Evolutionary conservation across 257 asterid species (phyloP).

Genomic region (Rehmannia glutinosa): DNA sequence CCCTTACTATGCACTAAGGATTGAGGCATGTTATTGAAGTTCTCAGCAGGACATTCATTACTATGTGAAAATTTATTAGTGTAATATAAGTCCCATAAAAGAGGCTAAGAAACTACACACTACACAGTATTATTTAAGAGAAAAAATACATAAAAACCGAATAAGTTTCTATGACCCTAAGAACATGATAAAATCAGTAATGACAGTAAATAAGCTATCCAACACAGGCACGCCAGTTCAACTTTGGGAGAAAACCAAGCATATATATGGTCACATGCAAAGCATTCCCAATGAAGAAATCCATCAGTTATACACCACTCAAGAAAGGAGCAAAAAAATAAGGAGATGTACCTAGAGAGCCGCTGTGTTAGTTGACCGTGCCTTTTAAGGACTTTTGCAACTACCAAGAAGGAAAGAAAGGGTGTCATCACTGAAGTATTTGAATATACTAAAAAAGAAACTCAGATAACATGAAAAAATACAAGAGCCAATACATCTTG

Average conservation of each 20-base stretch:
- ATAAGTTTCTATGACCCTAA: not conserved
- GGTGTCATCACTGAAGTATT: not conserved
- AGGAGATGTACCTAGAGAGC: constrained; percentile 58
- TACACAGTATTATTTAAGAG: not conserved
- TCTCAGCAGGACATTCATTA: not conserved
- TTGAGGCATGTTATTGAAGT: not conserved
- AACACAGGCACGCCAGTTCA: not conserved
- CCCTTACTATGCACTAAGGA: not conserved
- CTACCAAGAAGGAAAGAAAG: constrained; percentile 28
- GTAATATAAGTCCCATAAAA: not conserved
- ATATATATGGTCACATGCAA: not conserved
- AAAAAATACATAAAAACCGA: too few relatives aligned
- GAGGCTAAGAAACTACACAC: not conserved
- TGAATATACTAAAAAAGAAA: not conserved
- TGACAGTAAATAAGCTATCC: not conserved
- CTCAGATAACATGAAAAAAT: not conserved
- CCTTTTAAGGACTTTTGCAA: constrained; percentile 63
- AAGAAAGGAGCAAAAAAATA: not conserved
- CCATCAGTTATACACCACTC: not conserved
- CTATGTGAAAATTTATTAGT: not conserved
- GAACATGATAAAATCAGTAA: not conserved
- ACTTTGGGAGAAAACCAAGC: not conserved
- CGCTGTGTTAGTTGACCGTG: constrained; percentile 68
- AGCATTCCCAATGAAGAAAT: not conserved
- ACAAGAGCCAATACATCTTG: constrained; percentile 38